Conservation (phyloP, 140 eudicot species). For the Erigeron philadelphicus region DNA sequence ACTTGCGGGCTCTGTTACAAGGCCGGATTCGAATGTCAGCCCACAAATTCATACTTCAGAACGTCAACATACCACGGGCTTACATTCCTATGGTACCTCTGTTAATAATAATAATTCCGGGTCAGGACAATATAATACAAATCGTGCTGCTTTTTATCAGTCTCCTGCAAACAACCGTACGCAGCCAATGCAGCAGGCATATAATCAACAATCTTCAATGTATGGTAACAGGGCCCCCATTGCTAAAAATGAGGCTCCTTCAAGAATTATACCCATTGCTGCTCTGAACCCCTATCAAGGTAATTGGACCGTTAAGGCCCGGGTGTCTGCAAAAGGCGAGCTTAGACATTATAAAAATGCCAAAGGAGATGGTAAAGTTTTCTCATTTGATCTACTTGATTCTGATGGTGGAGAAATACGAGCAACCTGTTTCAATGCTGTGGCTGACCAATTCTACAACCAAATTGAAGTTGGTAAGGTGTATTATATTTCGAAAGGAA, state of each 20-base stretch:
- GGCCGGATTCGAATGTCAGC: conserved; percentile 30
- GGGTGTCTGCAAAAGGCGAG: conserved; percentile 77
- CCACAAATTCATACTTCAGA: conserved; percentile 34
- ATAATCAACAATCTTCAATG: conserved; percentile 61
- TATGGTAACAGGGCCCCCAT: conserved; percentile 70
- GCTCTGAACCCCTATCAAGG: conserved; percentile 81
- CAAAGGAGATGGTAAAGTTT: conserved; percentile 85
- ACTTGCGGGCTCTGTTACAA: conserved; percentile 23
- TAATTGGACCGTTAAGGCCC: conserved; percentile 86
- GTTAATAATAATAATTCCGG: conserved; percentile 28
- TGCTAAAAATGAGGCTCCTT: conserved; percentile 67
- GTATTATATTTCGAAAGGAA: conserved; percentile 68
- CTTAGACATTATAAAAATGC: conserved; percentile 71
- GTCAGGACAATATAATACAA: conserved; percentile 32
- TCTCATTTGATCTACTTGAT: conserved; percentile 91
- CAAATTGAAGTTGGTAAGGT: conserved; percentile 75
- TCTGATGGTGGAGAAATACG: conserved; percentile 88
- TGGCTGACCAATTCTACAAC: conserved; percentile 61
- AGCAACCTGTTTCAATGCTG: conserved; percentile 91
- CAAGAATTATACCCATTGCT: conserved; percentile 76
- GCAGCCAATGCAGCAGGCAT: conserved; percentile 43
- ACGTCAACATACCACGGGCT: conserved; percentile 24
- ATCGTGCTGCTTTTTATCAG: conserved; percentile 25
- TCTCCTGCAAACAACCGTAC: conserved; percentile 27
- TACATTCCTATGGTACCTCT: conserved; percentile 39